phyloP scores from a whole-genome alignment of 495 filamentous ascomycete species.

The Podospora pseudocomata region DNA sequence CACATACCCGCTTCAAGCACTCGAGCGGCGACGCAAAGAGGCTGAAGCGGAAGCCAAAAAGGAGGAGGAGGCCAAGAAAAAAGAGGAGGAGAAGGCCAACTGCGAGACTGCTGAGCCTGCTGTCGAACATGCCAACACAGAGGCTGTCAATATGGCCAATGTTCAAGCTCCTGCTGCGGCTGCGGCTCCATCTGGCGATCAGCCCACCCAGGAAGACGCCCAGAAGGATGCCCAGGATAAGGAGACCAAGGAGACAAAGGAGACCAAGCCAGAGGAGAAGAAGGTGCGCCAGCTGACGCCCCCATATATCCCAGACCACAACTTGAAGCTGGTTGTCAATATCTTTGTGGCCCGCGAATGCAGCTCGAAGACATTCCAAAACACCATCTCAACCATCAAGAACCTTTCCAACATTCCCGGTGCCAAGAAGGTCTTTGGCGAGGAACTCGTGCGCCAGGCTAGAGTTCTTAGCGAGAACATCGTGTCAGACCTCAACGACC shows the following conservation, averaged over 20 bases:
- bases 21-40: conserved; percentile 80
- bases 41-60: conserved; percentile 57
- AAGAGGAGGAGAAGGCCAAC: conserved; percentile 20
- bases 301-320: conserved; percentile 83
- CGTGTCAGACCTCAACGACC: conserved; percentile 74
- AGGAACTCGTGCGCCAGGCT: conserved; percentile 83
- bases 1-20: conserved; percentile 76
- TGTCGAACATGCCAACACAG: conserved; percentile 15
- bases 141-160: conserved; percentile 19
- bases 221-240: conserved; percentile 36
- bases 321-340: conserved; percentile 88
- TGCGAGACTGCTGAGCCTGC: conserved; percentile 27
- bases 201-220: conserved; percentile 28
- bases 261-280: conserved; percentile 61
- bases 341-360: conserved; percentile 95
- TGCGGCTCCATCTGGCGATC: conserved; percentile 20
- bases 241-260: conserved; percentile 49
- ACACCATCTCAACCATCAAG: conserved; percentile 95
- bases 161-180: conserved; percentile 25
- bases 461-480: conserved; percentile 80
- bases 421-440: conserved; percentile 84
- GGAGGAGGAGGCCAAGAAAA: conserved; percentile 38
- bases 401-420: conserved; percentile 91
- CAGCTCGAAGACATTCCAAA: conserved; percentile 92
- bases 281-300: conserved; percentile 70